These are phyloP conservation scores for Tillandsia leiboldiana DNA, from an alignment of 176 grass and related monocot species.

Conservation along the genomic window DNA sequence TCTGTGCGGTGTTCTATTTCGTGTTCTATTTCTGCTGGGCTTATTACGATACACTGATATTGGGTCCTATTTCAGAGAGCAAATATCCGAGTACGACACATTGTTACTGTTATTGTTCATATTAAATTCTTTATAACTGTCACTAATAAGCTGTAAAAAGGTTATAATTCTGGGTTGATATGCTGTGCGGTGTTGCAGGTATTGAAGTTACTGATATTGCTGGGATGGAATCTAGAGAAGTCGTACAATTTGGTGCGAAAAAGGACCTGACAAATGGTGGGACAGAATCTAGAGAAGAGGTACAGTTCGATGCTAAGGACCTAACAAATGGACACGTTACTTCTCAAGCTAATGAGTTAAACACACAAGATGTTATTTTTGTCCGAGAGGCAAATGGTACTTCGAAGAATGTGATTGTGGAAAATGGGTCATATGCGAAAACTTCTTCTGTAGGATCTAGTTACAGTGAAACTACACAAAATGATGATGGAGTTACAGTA, in stretches of 20 bases:
- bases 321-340: neutral
- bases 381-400: slow-evolving; percentile 18
- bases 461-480: slow-evolving; percentile 1
- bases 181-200: slow-evolving; percentile 23
- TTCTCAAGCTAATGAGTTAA: neutral
- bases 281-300: neutral
- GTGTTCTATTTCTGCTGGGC: too few species aligned
- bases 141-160: neutral
- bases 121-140: neutral
- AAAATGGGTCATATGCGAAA: slow-evolving; percentile 32
- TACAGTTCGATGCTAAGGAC: neutral
- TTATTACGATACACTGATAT: too few species aligned
- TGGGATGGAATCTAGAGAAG: slow-evolving; percentile 4
- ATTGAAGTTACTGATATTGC: slow-evolving; percentile 16
- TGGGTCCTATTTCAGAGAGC: too few species aligned
- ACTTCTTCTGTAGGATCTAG: slow-evolving; percentile 17
- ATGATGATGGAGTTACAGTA: slow-evolving; percentile 17
- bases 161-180: neutral
- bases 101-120: too few species aligned
- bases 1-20: too few species aligned
- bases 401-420: slow-evolving; percentile 1
- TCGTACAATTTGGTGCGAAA: neutral
- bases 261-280: neutral
- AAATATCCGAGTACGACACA: too few species aligned
- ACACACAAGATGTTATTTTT: slow-evolving; percentile 1